These are phyloP conservation scores for Leccinum idahoense DNA, from an alignment of 1,284 basidiomycete species.

Conservation along the genomic window DNA sequence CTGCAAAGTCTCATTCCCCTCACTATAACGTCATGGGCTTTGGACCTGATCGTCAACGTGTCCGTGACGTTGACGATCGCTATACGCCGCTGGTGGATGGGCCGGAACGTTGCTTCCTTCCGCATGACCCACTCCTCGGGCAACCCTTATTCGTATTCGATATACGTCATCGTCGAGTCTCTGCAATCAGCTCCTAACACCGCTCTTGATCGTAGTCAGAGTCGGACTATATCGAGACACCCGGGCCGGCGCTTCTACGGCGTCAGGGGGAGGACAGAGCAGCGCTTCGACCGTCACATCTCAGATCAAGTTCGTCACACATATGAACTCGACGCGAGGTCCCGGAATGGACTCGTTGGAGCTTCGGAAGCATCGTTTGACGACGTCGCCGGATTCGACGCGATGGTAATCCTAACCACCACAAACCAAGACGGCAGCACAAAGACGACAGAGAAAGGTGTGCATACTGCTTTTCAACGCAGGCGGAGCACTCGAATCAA, in stretches of 20 bases:
- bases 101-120: conserved; percentile 9
- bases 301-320: not conserved
- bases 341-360: not conserved
- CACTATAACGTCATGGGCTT: conserved; percentile 12
- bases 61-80: conserved; percentile 17
- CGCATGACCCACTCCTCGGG: not conserved
- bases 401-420: too few relatives aligned
- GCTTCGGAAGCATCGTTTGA: not conserved
- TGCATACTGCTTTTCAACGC: too few relatives aligned
- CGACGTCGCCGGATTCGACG: too few relatives aligned
- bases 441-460: too few relatives aligned
- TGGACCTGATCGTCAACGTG: conserved; percentile 15
- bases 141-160: conserved; percentile 13
- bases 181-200: conserved; percentile 11
- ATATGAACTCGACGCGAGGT: not conserved
- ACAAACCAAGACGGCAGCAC: too few relatives aligned
- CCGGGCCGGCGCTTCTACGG: not conserved
- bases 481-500: too few relatives aligned
- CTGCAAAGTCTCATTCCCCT: conserved; percentile 7
- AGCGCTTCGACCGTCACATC: not conserved
- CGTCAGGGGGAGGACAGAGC: conserved; percentile 1
- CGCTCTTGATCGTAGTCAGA: conserved; percentile 16
- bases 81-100: conserved; percentile 15
- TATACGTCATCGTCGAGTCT: conserved; percentile 13
- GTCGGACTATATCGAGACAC: conserved; percentile 8